A percentile compares a stretch with the other conserved stretches of the same genome.
These are phyloP conservation scores for Starmerella floricola DNA, from an alignment of 805 yeast genomes.

Conservation along the genomic window DNA sequence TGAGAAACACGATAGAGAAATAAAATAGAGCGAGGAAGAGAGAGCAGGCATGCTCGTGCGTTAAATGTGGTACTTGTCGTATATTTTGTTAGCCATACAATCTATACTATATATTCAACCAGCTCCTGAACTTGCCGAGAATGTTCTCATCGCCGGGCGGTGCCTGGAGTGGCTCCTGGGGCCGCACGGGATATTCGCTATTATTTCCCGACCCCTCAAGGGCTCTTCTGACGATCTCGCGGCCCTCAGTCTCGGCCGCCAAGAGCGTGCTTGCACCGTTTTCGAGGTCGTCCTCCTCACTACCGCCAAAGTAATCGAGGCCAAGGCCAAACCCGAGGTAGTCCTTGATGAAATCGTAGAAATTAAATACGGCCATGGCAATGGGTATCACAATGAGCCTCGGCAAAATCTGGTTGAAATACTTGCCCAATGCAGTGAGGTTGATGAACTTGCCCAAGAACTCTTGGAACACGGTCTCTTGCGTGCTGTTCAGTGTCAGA, in stretches of 20 bases:
- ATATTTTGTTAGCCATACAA: background rate
- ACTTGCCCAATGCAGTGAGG: constrained; percentile 58
- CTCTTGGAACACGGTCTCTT: constrained; percentile 48
- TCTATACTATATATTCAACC: background rate
- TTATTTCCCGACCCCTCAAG: constrained; percentile 18
- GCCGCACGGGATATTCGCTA: background rate
- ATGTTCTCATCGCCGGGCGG: no score
- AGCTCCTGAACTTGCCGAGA: background rate
- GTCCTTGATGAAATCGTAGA: constrained; percentile 50
- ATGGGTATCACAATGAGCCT: constrained; percentile 63
- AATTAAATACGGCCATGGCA: constrained; percentile 46
- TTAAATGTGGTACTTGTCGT: background rate
- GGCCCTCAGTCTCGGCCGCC: constrained; percentile 27
- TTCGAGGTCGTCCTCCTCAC: constrained; percentile 20
- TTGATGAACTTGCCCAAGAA: constrained; percentile 68
- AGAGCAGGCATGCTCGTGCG: no score
- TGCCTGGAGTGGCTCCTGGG: background rate
- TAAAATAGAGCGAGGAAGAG: no score
- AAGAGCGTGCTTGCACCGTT: constrained; percentile 2
- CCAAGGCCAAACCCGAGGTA: constrained; percentile 31
- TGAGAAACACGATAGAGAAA: no score
- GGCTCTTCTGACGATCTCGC: constrained; percentile 27
- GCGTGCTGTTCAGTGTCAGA: constrained; percentile 47
- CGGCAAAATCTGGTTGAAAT: constrained; percentile 65
- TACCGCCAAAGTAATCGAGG: constrained; percentile 31